Evolutionary conservation across 2,329 filamentous ascomycete genomes (phyloP), one percentile per base, ranked within the genome.

Genomic region (Exophiala spinifera): DNA sequence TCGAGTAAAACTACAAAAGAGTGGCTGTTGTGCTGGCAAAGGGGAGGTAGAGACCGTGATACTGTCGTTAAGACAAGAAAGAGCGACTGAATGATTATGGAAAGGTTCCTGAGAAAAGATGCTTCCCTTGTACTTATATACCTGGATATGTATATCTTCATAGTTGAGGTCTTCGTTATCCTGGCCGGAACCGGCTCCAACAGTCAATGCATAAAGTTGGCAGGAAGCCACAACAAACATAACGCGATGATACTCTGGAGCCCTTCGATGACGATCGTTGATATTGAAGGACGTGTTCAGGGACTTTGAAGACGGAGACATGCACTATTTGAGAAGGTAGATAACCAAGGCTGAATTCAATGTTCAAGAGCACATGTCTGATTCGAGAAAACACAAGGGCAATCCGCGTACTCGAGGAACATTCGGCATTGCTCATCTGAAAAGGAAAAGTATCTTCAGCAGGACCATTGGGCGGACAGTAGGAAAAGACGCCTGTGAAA

Each of bases 281-380:
- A 51, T 47, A 51, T 55, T 56, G 56, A 40, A 57, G 53, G 59
- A 49, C 50, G 7, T 33, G 48, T 53, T 54, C 53, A 44, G 51
- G 53, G 53, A 49, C 50, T 17, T 10, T 20, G n/a, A 21, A 13
- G 31, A 46, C 19, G 53, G 46, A 56, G 57, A 17, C 15, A 39
- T 51, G 17, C 28, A 56, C 57, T 44, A 46, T 51, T 59, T 20
- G 45, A 59, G 53, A 53, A 53, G 57, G 57, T 54, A 43, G 47
- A 21, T 25, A 45, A 42, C 37, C 11, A 11, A 34, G 10, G 46
- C 20, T 43, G 39, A 33, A 21, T 47, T 40, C 28, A 39, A 37
- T 14, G 28, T 44, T 51, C 6, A 8, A 21, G 40, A 19, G 36
- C 33, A 45, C 34, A 39, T 19, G 49, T n/a, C 43, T 33, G 57